These are phyloP conservation scores for Conringia planisiliqua DNA, from an alignment of 345 rosid genomes.

Conservation along the genomic window DNA sequence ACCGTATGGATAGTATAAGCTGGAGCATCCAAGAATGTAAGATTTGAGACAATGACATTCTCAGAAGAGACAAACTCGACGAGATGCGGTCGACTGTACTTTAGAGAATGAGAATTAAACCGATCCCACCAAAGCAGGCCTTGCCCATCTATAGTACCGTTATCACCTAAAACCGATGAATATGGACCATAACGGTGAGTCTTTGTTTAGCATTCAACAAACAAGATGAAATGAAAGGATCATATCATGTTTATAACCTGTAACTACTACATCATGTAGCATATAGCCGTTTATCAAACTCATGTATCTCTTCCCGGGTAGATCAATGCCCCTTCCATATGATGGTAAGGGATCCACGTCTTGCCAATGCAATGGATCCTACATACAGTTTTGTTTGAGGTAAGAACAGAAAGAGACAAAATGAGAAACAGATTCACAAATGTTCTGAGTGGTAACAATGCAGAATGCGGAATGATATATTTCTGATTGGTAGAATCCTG, in stretches of 20 bases:
- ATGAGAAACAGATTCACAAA: neutral
- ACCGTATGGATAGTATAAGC: slow-evolving; percentile 63
- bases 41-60: slow-evolving; percentile 47
- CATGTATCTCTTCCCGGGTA: slow-evolving; percentile 43
- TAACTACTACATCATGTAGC: slow-evolving; percentile 45
- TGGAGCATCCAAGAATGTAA: slow-evolving; percentile 54
- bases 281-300: slow-evolving; percentile 44
- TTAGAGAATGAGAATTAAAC: slow-evolving; percentile 38
- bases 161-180: slow-evolving; percentile 40
- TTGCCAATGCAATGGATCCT: slow-evolving; percentile 45
- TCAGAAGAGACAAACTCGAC: slow-evolving; percentile 47
- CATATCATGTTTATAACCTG: slow-evolving; percentile 32
- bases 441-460: neutral
- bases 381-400: neutral
- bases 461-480: neutral
- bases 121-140: slow-evolving; percentile 65
- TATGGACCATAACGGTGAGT: neutral
- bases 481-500: neutral
- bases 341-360: slow-evolving; percentile 46
- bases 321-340: slow-evolving; percentile 46
- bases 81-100: slow-evolving; percentile 51
- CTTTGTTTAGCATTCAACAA: neutral
- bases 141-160: slow-evolving; percentile 67
- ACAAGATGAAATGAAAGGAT: neutral
- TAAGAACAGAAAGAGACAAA: neutral